A percentile compares a stretch with the other conserved stretches of the same genome.
Conservation (phyloP, 2,329 filamentous ascomycete genomes). For the Diplodia corticola region DNA sequence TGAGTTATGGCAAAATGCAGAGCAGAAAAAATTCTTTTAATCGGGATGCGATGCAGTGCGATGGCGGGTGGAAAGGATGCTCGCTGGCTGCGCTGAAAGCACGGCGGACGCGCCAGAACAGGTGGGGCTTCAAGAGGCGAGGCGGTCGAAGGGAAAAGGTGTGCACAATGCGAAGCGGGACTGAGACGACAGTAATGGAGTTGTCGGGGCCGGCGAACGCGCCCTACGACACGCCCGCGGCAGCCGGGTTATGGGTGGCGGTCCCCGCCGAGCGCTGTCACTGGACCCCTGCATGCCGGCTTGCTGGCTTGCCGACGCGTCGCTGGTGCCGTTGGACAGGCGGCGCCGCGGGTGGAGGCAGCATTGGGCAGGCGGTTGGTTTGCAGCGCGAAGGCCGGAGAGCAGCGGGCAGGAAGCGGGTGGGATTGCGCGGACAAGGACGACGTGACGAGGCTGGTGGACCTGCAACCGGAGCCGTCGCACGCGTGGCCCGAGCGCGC, state of each 20-base stretch:
- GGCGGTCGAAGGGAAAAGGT: not conserved
- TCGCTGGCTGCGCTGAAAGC: not conserved
- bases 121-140: not conserved
- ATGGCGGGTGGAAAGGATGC: not conserved
- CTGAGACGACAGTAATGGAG: not conserved
- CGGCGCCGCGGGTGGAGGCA: not conserved
- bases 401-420: no score
- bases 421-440: not conserved
- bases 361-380: not conserved
- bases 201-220: not conserved
- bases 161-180: not conserved
- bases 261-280: not conserved
- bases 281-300: not conserved
- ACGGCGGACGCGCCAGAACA: not conserved
- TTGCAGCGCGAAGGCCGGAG: not conserved
- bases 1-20: not conserved
- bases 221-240: not conserved
- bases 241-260: not conserved
- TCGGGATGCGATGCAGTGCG: not conserved
- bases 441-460: not conserved
- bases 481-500: not conserved
- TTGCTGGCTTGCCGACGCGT: not conserved
- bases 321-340: not conserved
- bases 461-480: constrained; percentile 11
- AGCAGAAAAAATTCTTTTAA: not conserved